Base-by-base conservation (phyloP, 345 rosid species). In the Eucalyptus fibrosa region DNA sequence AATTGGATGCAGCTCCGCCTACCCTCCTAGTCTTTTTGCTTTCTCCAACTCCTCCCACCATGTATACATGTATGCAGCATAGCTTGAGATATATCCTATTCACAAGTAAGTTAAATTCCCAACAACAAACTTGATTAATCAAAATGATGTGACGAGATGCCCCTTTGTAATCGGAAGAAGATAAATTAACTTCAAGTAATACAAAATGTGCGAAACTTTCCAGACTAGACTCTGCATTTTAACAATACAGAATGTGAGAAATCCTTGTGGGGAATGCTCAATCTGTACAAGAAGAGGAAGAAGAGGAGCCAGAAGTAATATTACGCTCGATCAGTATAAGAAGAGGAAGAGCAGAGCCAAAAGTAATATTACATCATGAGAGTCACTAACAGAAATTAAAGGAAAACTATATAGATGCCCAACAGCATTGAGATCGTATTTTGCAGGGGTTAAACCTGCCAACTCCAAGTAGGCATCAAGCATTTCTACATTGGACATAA, bases 131-230 rank as follows among this genome's bases (percentile, higher is more conserved):
- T 45, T 45, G 49, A 45, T 45, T 45, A 45, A 45, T 45, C 50
- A 47, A 47, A 47, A 47, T 47, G 14, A 51, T 17, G 55, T 17
- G 93, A 86, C 95, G 92, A 56, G 92, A 65, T 92, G 92, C 95
- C 90, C 98, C 99, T 96, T 83, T 24, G 77, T 30, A 62, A 62
- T 62, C 9, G 7, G 17, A 62, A 62, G 34, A 62, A 62, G 67
- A 62, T 62, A 62, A 62, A 62, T 62, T 30, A 49, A 49, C 50
- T 28, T 62, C 9, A 28, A 56, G 62, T 24, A 86, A 45, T 40
- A 49, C 34, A 40, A 62, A 56, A 83, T 26, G 44, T 82, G 50
- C 9, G 17, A 30, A 42, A 37, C 50, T 82, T 34, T 82, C 28
- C 50, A 19, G 50, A 21, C 44, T 42, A 82, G 24, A 19, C 21